These are phyloP conservation scores for Yarrowia sp. DNA, from an alignment of 805 yeast species.

Conservation along the genomic window DNA sequence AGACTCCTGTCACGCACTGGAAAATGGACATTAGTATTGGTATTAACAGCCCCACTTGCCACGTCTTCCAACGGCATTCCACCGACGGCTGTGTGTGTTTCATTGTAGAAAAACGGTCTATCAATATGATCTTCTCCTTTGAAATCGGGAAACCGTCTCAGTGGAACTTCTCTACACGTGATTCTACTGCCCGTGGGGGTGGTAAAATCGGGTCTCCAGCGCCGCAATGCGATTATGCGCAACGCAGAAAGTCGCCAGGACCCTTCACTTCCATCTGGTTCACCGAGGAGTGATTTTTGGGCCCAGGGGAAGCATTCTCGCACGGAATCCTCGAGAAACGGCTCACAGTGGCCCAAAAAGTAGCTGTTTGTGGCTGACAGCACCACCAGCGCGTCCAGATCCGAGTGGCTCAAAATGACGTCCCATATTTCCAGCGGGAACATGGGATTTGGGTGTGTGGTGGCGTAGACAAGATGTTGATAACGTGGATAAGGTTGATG, in stretches of 20 bases:
- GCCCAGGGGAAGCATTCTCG: constrained; percentile 25
- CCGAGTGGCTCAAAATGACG: neutral
- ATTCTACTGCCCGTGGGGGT: constrained; percentile 1
- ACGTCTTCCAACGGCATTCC: neutral
- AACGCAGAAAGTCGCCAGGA: constrained; percentile 15
- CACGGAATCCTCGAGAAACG: neutral
- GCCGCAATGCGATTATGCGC: neutral
- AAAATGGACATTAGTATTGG: neutral
- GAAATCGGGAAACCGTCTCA: constrained; percentile 7
- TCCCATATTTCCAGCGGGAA: constrained; percentile 29
- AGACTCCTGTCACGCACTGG: neutral
- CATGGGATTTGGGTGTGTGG: neutral
- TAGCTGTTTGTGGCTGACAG: neutral
- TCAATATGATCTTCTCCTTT: neutral
- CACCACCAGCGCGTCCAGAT: neutral
- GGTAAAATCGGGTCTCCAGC: neutral
- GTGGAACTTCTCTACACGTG: neutral
- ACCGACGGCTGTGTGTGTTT: neutral
- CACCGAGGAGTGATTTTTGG: neutral
- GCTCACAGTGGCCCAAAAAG: neutral
- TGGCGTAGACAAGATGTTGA: neutral
- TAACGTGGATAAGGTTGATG: too few species aligned
- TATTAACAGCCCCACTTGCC: neutral
- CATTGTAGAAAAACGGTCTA: constrained; percentile 17
- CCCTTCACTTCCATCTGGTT: constrained; percentile 4